A percentile compares a stretch with the other conserved stretches of the same genome.
phyloP scores from a whole-genome alignment of 192 early-diverging fungal species.

The Coemansia erecta region DNA sequence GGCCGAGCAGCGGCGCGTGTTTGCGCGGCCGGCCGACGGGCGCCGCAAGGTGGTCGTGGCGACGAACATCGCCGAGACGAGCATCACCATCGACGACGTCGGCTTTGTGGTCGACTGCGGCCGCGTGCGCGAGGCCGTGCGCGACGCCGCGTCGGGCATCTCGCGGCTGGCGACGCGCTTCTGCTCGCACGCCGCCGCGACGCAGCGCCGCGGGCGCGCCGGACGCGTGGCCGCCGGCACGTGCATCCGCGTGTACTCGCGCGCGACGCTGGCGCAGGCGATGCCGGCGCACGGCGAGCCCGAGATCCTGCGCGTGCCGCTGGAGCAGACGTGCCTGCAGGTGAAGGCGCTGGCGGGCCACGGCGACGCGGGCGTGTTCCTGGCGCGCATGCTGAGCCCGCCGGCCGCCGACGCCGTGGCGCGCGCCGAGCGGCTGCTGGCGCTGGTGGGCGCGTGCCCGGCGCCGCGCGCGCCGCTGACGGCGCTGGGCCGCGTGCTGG shows the following conservation, averaged over 20 bases:
- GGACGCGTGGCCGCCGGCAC: conserved; percentile 75
- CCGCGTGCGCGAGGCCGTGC: conserved; percentile 61
- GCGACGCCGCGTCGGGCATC: conserved; percentile 58
- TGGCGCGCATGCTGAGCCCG: conserved; percentile 64
- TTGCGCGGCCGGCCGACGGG: conserved; percentile 31
- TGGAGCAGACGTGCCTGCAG: conserved; percentile 79
- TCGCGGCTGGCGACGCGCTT: conserved; percentile 57
- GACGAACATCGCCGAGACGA: conserved; percentile 83
- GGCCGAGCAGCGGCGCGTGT: conserved; percentile 56
- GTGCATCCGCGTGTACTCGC: conserved; percentile 73
- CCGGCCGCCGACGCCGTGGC: conserved; percentile 60
- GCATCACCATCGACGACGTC: conserved; percentile 67
- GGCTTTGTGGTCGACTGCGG: conserved; percentile 72
- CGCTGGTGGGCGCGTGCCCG: conserved; percentile 60
- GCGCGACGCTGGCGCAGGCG: conserved; percentile 38
- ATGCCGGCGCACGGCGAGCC: conserved; percentile 66
- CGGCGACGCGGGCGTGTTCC: conserved; percentile 54
- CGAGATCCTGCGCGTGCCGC: conserved; percentile 77
- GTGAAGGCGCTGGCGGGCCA: conserved; percentile 69
- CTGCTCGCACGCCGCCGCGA: conserved; percentile 58
- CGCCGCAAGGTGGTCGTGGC: conserved; percentile 84
- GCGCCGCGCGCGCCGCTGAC: conserved; percentile 55
- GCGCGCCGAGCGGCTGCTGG: conserved; percentile 58
- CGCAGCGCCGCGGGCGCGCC: conserved; percentile 78
- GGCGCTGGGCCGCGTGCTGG: conserved; percentile 67